Evolutionary conservation across 805 yeast genomes (phyloP).

Genomic region (Metschnikowia aberdeeniae): DNA sequence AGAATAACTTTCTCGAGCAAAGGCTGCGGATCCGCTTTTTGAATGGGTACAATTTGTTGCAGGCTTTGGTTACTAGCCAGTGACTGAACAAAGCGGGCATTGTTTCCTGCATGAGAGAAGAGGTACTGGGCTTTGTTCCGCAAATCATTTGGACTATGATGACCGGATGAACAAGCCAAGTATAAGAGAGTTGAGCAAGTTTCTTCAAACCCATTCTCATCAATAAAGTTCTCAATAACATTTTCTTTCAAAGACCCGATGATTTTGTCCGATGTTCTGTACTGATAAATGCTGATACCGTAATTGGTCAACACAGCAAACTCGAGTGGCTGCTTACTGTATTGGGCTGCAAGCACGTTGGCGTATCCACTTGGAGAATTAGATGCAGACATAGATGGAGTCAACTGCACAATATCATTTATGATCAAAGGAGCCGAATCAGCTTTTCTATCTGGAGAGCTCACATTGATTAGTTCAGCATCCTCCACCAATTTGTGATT

Average conservation of each 20-base stretch:
- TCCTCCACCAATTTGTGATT: slow-evolving; percentile 72
- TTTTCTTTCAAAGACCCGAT: slow-evolving; percentile 65
- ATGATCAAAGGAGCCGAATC: slow-evolving; percentile 36
- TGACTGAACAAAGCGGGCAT: slow-evolving; percentile 38
- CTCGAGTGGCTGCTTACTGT: slow-evolving; percentile 58
- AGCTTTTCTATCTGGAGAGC: slow-evolving; percentile 16
- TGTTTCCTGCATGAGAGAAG: slow-evolving; percentile 52
- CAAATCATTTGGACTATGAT: slow-evolving; percentile 46
- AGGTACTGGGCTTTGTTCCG: slow-evolving; percentile 47
- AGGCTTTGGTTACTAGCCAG: slow-evolving; percentile 6
- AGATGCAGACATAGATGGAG: slow-evolving; percentile 69
- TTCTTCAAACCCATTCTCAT: slow-evolving; percentile 82
- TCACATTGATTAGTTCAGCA: slow-evolving; percentile 58
- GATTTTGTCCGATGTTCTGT: slow-evolving; percentile 75
- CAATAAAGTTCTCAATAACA: slow-evolving; percentile 63
- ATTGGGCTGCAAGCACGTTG: slow-evolving; percentile 84
- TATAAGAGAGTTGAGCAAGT: slow-evolving; percentile 86
- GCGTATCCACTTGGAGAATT: slow-evolving; percentile 77
- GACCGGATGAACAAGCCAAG: slow-evolving; percentile 70
- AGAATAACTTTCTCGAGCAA: slow-evolving; percentile 73
- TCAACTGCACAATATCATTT: slow-evolving; percentile 68
- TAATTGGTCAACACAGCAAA: slow-evolving; percentile 80
- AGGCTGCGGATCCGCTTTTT: slow-evolving; percentile 28
- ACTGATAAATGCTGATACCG: slow-evolving; percentile 72
- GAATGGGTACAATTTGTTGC: slow-evolving; percentile 17